Base-by-base conservation (phyloP, 129 eudicot species). In the Dittrichia graveolens region DNA sequence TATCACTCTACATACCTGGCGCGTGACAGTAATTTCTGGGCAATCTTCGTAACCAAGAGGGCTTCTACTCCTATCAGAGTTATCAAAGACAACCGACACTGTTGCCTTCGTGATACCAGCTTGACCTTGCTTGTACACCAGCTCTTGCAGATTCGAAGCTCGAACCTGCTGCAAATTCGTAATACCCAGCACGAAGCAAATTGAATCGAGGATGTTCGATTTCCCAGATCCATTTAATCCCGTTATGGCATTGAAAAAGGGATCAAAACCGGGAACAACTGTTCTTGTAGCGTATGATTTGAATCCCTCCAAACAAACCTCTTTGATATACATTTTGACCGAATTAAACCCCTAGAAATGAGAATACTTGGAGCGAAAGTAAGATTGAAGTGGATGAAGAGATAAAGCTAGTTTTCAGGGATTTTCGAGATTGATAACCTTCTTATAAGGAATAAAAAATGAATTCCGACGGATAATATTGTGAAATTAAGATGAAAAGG, bases 81-180 rank as follows among this genome's bases (percentile, higher is more conserved):
- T 95, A 76, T 95, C 99, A 46, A 95, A 95, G 61, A 95, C 93
- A 75, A 95, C 83, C 0, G 99, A 95, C 4, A 95, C 99, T 2
- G 99, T 95, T 7, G 99, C 99, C 72, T 95, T 95, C 0, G 99
- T 95, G 58, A 95, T 95, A n/a, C 99, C 99, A 69, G 99, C 99
- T 72, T 95, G 99, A 7, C 99, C 99, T 78, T 95, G 99, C 85
- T 95, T 95, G 77, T 95, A 95, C 46, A 95, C 99, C 60, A 95
- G 81, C 79, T 95, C 99, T 81, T 95, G 99, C n/a, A 95, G 76
- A 80, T 95, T 95, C 2, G 99, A 86, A 72, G 96, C 96, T 79
- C 99, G 78, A 67, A 95, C 99, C 74, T 95, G 99, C 82, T 88
- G 96, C 88, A 95, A 76, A 75, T 95, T 95, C 6, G 99, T 95